These are phyloP conservation scores for Cryphonectria radicalis DNA, from an alignment of 2,329 filamentous ascomycete genomes.

Conservation along the genomic window DNA sequence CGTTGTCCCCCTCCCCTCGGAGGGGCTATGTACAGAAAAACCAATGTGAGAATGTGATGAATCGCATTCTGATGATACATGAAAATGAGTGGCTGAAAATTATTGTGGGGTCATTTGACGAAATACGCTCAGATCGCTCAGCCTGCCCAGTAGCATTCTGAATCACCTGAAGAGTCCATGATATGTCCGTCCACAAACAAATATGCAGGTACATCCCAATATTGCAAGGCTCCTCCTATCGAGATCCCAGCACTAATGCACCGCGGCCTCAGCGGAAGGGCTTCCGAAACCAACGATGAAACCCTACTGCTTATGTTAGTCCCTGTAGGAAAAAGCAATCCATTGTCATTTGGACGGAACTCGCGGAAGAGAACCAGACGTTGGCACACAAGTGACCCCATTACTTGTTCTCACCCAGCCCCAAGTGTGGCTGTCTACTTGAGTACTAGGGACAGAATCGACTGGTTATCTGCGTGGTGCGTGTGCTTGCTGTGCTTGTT, in stretches of 20 bases:
- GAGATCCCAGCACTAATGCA: slow-evolving; percentile 9
- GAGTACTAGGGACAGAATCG: neutral
- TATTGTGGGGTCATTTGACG: neutral
- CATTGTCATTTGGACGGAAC: neutral
- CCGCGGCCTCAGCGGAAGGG: neutral
- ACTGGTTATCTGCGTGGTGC: neutral
- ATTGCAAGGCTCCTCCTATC: neutral
- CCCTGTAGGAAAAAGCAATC: slow-evolving; percentile 6
- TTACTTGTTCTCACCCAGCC: neutral
- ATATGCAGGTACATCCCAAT: slow-evolving; percentile 9
- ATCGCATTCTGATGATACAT: neutral
- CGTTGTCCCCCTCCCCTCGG: neutral
- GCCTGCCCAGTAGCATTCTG: neutral
- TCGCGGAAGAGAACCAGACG: neutral
- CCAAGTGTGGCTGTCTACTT: neutral
- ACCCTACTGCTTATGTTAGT: slow-evolving; percentile 3
- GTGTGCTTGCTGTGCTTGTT: neutral
- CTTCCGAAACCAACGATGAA: slow-evolving; percentile 10
- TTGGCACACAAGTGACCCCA: neutral
- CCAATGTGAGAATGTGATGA: neutral
- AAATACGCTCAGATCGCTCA: neutral
- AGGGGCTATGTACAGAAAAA: neutral
- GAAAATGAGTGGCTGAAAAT: neutral
- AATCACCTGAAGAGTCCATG: neutral
- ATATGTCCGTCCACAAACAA: neutral